phyloP scores from a whole-genome alignment of 139 green algal species.

The Tetradesmus lagerheimii region DNA sequence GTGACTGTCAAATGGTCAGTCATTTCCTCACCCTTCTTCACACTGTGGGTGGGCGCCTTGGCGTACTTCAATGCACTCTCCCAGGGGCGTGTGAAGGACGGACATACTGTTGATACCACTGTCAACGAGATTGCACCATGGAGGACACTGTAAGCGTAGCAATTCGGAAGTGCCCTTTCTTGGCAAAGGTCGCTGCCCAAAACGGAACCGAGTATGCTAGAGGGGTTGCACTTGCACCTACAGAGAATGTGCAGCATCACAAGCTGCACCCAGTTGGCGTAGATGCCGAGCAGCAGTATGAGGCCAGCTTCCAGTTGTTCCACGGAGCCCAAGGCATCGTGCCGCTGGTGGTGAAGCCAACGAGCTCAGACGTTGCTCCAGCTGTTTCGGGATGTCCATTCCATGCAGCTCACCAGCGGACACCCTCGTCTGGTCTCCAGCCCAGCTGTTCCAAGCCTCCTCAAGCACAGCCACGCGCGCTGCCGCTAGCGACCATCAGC shows the following conservation, averaged over 20 bases:
- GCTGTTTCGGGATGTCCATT: not conserved
- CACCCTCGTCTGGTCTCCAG: not conserved
- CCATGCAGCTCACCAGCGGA: not conserved
- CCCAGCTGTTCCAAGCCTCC: not conserved
- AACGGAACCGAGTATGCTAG: slow-evolving; percentile 43
- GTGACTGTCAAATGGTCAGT: too few relatives aligned
- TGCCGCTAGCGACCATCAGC: slow-evolving; percentile 47
- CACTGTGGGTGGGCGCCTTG: too few relatives aligned
- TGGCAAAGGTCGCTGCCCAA: slow-evolving; percentile 26
- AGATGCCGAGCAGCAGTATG: slow-evolving; percentile 42
- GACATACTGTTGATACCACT: not conserved
- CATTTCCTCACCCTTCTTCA: too few relatives aligned
- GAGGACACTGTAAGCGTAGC: not conserved
- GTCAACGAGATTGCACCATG: not conserved
- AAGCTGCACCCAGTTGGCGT: not conserved
- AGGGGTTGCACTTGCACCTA: slow-evolving; percentile 20
- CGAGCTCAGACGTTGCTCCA: not conserved
- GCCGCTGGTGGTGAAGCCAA: slow-evolving; percentile 48
- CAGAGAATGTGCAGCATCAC: not conserved
- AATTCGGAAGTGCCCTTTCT: slow-evolving; percentile 39
- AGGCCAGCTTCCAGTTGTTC: slow-evolving; percentile 66
- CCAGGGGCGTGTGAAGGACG: not conserved
- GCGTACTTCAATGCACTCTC: not conserved
- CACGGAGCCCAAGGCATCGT: slow-evolving; percentile 68
- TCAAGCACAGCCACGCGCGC: not conserved